Conservation (phyloP, 2,329 filamentous ascomycete genomes). For the Penicillium capsulatum region DNA sequence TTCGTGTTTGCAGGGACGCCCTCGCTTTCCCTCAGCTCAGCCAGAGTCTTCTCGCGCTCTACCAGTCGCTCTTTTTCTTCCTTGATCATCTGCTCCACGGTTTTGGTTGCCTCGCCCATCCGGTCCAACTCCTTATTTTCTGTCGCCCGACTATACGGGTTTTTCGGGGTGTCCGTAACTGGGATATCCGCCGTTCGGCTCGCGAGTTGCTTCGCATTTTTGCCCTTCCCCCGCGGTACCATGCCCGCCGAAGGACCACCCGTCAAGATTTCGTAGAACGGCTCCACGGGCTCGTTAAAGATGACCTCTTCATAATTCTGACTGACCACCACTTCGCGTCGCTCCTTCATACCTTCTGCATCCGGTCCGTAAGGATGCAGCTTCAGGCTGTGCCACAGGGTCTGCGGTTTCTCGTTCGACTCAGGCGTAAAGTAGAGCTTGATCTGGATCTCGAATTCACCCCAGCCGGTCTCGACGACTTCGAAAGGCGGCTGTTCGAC, state of each 20-base stretch:
- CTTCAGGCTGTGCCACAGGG: constrained; percentile 87
- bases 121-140: constrained; percentile 64
- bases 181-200: constrained; percentile 74
- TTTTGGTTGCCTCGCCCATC: constrained; percentile 58
- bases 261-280: constrained; percentile 84
- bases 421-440: constrained; percentile 90
- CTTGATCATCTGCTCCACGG: constrained; percentile 58
- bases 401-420: constrained; percentile 87
- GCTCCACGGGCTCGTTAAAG: constrained; percentile 94
- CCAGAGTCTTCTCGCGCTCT: constrained; percentile 58
- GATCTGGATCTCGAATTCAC: constrained; percentile 94
- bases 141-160: constrained; percentile 69
- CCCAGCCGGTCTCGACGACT: constrained; percentile 92
- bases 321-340: constrained; percentile 62
- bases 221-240: constrained; percentile 56
- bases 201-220: constrained; percentile 48
- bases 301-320: constrained; percentile 92
- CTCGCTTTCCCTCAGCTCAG: constrained; percentile 47
- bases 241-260: constrained; percentile 52
- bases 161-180: constrained; percentile 59
- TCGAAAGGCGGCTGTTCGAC: constrained; percentile 77
- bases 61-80: constrained; percentile 60
- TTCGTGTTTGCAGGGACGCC: constrained; percentile 39
- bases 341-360: constrained; percentile 67
- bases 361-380: constrained; percentile 82